Evolutionary conservation across 2,329 filamentous ascomycete species (phyloP).

Genomic region (Neonectria neomacrospora): DNA sequence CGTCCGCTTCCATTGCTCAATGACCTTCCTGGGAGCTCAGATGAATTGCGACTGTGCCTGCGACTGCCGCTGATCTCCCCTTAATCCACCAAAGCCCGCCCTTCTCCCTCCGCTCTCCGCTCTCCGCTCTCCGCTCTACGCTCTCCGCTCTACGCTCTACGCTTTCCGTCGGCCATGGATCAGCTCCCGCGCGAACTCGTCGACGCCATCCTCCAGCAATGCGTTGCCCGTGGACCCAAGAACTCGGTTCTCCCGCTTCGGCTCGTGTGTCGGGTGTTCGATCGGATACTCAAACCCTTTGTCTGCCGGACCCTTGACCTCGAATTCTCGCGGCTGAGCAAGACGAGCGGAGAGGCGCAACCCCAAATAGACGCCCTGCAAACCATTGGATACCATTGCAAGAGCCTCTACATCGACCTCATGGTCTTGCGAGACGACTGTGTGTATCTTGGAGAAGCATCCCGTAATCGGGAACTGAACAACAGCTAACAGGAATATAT

Average conservation of each 20-base stretch:
- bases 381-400: constrained; percentile 59
- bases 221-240: constrained; percentile 55
- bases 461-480: background rate
- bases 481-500: constrained; percentile 27
- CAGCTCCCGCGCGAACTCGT: constrained; percentile 61
- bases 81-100: constrained; percentile 12
- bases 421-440: constrained; percentile 64
- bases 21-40: constrained; percentile 8
- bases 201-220: constrained; percentile 57
- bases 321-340: constrained; percentile 61
- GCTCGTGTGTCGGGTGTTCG: constrained; percentile 61
- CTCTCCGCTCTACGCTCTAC: too few species aligned
- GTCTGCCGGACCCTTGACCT: constrained; percentile 60
- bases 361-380: constrained; percentile 56
- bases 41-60: constrained; percentile 27
- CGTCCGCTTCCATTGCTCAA: constrained; percentile 7
- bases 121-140: too few species aligned
- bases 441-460: constrained; percentile 42
- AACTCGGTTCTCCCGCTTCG: constrained; percentile 58
- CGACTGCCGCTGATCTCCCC: constrained; percentile 24
- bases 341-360: constrained; percentile 46
- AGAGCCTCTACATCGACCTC: constrained; percentile 62
- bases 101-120: background rate
- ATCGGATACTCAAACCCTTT: constrained; percentile 58
- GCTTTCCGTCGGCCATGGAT: constrained; percentile 51